Evolutionary conservation across 2,329 filamentous ascomycete genomes (phyloP), one percentile per base, ranked within the genome.

Genomic region (Coniosporium tulheliwenetii): DNA sequence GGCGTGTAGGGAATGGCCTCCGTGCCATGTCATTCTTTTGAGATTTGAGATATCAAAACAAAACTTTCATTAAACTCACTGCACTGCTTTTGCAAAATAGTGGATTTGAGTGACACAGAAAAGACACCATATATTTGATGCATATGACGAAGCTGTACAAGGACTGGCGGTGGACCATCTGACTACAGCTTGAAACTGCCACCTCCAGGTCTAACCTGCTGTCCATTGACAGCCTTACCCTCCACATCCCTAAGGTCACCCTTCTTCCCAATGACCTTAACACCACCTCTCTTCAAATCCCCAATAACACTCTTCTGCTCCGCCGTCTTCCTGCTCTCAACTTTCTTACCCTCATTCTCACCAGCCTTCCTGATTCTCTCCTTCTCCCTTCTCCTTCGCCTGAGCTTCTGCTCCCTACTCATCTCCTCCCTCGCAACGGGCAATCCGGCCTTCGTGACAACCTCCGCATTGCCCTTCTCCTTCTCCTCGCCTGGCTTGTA

Each of bases 221-320:
- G 19, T 26, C 19, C 55, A 44, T 50, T 63, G 13, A 81, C 71
- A 65, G 83, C 81, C 53, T 81, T 85, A 29, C 87, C 87, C 50
- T 91, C 78, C 30, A 94, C 73, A 62, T 93, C 81, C 13, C 80
- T 79, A 41, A 94, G 65, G 59, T 87, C 80, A 40, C 89, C 89
- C 67, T 85, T 87, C 63, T 81, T 83, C 46, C 86, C 87, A 63
- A 95, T 91, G 44, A 96, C 75, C 70, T 82, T 89, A 51, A 95
- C 89, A 44, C 84, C 84, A 40, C 84, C 86, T 71, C 81, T 84
- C 67, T 81, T 85, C 54, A 89, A 64, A 43, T 80, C 75, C 1
- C 74, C 74, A 41, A 85, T 57, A 34, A 83, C 68, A 39, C 69
- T 63, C 47, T 71, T 67, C 53, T 68, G 71, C 40, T 69, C 65